Base-by-base conservation (phyloP, 2,329 filamentous ascomycete species). In the Cladophialophora chaetospira region DNA sequence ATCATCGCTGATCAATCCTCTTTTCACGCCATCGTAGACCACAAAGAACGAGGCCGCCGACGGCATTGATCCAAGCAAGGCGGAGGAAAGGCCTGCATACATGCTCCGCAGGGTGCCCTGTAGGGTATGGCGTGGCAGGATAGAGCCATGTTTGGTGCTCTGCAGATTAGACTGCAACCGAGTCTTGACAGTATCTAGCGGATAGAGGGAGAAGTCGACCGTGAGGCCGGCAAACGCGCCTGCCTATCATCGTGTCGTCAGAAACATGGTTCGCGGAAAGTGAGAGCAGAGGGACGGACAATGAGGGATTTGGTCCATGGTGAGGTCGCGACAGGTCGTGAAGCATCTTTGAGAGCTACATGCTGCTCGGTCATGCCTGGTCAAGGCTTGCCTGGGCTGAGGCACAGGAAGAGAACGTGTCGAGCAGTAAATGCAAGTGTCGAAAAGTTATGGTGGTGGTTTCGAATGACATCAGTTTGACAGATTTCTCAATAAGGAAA, bases 161-260 rank as follows among this genome's bases (percentile, higher is more conserved):
- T 88, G 86, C 55, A 81, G 72, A 45, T 83, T 83, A 62, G 91
- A 91, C 77, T 99, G 94, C 5, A 99, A 89, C 13, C 94, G 91
- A 40, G 95, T 99, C 78, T 99, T 99, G 71, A 99, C 87, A 0
- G 94, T 99, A 82, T 99, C 95, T 80, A 99, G 91, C 0, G 94
- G 94, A 79, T 89, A 99, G 70, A 99, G 89, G 54, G 91, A 91
- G 69, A 96, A 87, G 82, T 99, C 94, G 74, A 97, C 94, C 11
- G 92, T 96, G 45, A 94, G 94, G 70, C 94, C 94, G 65, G 94
- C 94, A 65, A 97, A 79, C 69, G 87, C 94, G 73, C 94, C 94
- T 66, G 94, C 91, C 80, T 88, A 67, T 47, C 13, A 50, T 26
- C 36, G 19, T 11, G 19, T 44, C 26, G 58, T 56, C 40, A 57